A percentile compares a stretch with the other conserved stretches of the same genome.
phyloP scores from a whole-genome alignment of 1,139 yeast species.

The Lodderomyces margitis region DNA sequence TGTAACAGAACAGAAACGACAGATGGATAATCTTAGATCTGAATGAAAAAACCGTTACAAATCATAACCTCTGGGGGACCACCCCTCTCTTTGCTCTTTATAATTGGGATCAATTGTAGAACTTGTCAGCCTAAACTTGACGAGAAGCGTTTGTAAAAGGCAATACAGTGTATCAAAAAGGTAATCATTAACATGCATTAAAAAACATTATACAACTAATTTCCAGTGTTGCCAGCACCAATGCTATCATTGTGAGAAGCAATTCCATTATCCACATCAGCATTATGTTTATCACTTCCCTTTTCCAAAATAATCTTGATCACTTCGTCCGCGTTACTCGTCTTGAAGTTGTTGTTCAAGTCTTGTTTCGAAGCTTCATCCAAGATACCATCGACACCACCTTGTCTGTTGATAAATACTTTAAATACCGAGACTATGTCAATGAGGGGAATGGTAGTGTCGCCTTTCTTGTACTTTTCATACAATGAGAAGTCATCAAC shows the following conservation, averaged over 20 bases:
- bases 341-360: slow-evolving; percentile 66
- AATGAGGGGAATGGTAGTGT: slow-evolving; percentile 56
- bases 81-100: no score
- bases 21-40: no score
- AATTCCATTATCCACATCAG: slow-evolving; percentile 19
- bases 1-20: background rate
- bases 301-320: slow-evolving; percentile 53
- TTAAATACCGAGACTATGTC: slow-evolving; percentile 66
- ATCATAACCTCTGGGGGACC: no score
- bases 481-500: slow-evolving; percentile 53
- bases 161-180: no score
- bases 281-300: slow-evolving; percentile 48
- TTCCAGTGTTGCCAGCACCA: slow-evolving; percentile 33
- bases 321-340: slow-evolving; percentile 44
- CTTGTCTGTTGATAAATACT: slow-evolving; percentile 57
- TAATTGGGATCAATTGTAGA: no score
- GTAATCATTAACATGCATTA: slow-evolving; percentile 1
- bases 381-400: slow-evolving; percentile 70
- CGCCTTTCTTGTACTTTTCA: slow-evolving; percentile 49
- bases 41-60: no score
- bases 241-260: slow-evolving; percentile 37
- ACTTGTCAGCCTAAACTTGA: background rate
- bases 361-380: slow-evolving; percentile 72
- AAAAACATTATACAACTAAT: slow-evolving; percentile 16
- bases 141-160: background rate